Base-by-base conservation (phyloP, 129 eudicot genomes). In the Lactuca saligna region DNA sequence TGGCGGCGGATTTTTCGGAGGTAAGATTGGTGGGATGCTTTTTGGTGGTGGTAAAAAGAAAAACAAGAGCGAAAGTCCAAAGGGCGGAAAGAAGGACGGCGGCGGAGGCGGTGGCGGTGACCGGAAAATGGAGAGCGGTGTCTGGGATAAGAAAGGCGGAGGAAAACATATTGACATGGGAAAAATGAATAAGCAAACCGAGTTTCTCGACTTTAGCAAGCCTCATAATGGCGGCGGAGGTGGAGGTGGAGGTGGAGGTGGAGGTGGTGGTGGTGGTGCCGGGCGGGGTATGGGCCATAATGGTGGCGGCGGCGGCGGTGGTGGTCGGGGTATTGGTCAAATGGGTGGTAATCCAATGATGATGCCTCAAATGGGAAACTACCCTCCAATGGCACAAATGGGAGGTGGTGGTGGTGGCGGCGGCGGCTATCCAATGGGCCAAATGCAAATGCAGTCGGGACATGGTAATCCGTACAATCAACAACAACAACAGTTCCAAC, bases 391-490 rank as follows among this genome's bases (percentile, higher is more conserved):
- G 69, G 69, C 71, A 38, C 85, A 71, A 2, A 73, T 78, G 86
- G 77, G 78, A 11, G 70, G 53, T 14, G 54, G 66, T 17, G 71
- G 83, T 37, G 78, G 68, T 16, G 65, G 51, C 12, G 51, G 51
- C 10, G 82, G 85, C 0, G 50, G 58, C 17, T n/a, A 61, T 55
- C 80, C 80, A 2, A 74, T 75, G 80, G 78, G 81, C 1, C 89
- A 74, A 39, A 82, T 85, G 90, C 83, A 80, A 56, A 78, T 79
- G 70, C 76, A 34, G 57, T 81, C 95, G 0, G 85, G 78, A 10
- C 87, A 77, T 75, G 60, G 57, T 6, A 83, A 83, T 74, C 81
- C 84, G 17, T 83, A 75, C 62, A 48, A 31, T 49, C 29, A 25
- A 25, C 29, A 25, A 25, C 80, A 76, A 61, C 80, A 69, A 39